phyloP scores from a whole-genome alignment of 208 protist genomes.

The Herpetomonas samuelpessoai region DNA sequence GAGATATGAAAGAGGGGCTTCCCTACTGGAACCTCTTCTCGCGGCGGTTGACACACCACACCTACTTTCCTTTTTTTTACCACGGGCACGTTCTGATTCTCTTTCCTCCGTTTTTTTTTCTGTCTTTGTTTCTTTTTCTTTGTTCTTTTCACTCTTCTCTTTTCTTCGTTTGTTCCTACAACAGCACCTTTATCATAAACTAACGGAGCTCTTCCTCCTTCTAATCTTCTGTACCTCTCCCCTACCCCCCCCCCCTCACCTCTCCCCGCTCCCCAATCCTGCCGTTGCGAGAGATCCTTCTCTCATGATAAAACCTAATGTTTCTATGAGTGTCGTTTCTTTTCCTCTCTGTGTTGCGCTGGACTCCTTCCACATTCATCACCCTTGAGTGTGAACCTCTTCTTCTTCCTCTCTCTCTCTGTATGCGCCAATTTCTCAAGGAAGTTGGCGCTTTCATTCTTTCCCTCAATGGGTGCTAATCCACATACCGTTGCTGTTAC shows the following conservation, averaged over 20 bases:
- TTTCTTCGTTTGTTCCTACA: slow-evolving; percentile 9
- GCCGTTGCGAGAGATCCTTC: neutral
- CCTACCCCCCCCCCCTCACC: slow-evolving; percentile 3
- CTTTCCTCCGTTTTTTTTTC: neutral
- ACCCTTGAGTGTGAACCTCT: slow-evolving; percentile 5
- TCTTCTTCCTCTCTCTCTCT: slow-evolving; percentile 14
- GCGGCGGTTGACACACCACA: neutral
- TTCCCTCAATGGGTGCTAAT: neutral
- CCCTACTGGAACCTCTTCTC: too few relatives aligned
- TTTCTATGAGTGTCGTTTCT: slow-evolving; percentile 5
- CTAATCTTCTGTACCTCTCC: neutral
- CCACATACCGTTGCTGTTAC: neutral
- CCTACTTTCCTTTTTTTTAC: neutral
- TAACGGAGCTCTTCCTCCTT: neutral
- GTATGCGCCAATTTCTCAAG: slow-evolving; percentile 7
- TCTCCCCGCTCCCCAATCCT: neutral
- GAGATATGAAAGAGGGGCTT: too few relatives aligned
- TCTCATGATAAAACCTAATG: too few relatives aligned
- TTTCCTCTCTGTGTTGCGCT: slow-evolving; percentile 16
- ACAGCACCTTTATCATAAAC: slow-evolving; percentile 7
- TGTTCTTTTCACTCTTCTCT: too few relatives aligned
- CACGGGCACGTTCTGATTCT: neutral
- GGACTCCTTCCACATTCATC: too few relatives aligned
- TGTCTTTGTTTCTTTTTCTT: neutral
- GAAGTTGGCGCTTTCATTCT: neutral